phyloP scores from a whole-genome alignment of 2,329 filamentous ascomycete genomes.

The Nothopassalora personata region DNA sequence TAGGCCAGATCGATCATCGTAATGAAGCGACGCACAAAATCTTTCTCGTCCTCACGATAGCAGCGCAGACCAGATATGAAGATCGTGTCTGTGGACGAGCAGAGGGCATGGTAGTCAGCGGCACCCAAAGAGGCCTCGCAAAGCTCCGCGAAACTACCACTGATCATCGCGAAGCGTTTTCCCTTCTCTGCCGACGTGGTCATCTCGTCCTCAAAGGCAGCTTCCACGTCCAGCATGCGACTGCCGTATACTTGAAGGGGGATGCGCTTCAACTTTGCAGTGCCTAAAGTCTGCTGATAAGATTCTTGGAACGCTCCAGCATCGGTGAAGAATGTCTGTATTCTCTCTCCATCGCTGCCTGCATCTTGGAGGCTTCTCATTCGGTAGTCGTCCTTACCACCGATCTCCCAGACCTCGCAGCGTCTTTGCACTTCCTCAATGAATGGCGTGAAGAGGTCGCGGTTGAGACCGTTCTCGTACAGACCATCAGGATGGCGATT shows the following conservation, averaged over 20 bases:
- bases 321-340: slow-evolving; percentile 21
- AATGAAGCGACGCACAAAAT: slow-evolving; percentile 65
- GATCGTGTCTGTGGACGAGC: slow-evolving; percentile 13
- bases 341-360: slow-evolving; percentile 40
- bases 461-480: slow-evolving; percentile 34
- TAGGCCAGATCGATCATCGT: slow-evolving; percentile 72
- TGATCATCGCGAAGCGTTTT: slow-evolving; percentile 3
- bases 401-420: slow-evolving; percentile 77
- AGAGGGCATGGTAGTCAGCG: slow-evolving; percentile 71
- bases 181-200: neutral
- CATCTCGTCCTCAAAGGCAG: neutral
- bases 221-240: slow-evolving; percentile 17
- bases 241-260: slow-evolving; percentile 22
- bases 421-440: slow-evolving; percentile 65
- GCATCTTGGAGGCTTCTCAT: slow-evolving; percentile 19
- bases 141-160: slow-evolving; percentile 60
- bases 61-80: slow-evolving; percentile 19
- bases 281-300: slow-evolving; percentile 5
- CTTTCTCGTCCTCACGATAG: slow-evolving; percentile 30
- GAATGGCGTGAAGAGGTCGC: slow-evolving; percentile 57
- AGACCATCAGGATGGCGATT: slow-evolving; percentile 69
- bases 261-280: slow-evolving; percentile 1
- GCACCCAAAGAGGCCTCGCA: slow-evolving; percentile 61
- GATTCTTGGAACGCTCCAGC: slow-evolving; percentile 3
- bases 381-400: slow-evolving; percentile 62